These are phyloP conservation scores for Acidiella bohemica DNA, from an alignment of 495 filamentous ascomycete species.

Conservation along the genomic window DNA sequence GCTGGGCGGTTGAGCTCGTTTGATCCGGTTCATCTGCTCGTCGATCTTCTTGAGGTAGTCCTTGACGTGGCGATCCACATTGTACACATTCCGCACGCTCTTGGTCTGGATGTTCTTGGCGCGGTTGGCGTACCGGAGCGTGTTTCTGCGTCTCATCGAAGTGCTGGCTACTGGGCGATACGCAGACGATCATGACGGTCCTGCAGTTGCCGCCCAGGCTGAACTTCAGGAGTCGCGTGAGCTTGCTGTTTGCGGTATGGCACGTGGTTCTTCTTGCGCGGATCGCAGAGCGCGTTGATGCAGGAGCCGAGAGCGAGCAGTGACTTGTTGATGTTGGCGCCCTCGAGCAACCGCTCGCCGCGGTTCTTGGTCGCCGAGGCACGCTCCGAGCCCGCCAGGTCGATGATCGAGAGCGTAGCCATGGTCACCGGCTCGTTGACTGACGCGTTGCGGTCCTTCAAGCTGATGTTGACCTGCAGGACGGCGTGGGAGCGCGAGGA, in stretches of 20 bases:
- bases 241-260: conserved; percentile 96
- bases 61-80: conserved; percentile 98
- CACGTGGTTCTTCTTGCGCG: conserved; percentile 82
- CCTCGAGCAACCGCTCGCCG: conserved; percentile 80
- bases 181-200: conserved; percentile 99
- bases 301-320: conserved; percentile 89
- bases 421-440: conserved; percentile 93
- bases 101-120: conserved; percentile 99
- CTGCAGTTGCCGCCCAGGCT: conserved; percentile 94
- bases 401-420: conserved; percentile 96
- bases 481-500: conserved; percentile 98
- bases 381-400: conserved; percentile 89
- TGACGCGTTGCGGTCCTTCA: conserved; percentile 85
- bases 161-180: conserved; percentile 90
- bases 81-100: conserved; percentile 94
- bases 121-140: conserved; percentile 89
- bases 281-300: conserved; percentile 97
- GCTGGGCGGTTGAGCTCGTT: conserved; percentile 82
- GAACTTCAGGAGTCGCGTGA: conserved; percentile 93
- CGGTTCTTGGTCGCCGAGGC: conserved; percentile 95
- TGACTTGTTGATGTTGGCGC: conserved; percentile 98
- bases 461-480: conserved; percentile 88
- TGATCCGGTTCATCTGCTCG: conserved; percentile 84
- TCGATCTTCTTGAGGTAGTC: conserved; percentile 97
- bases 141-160: conserved; percentile 99